These are phyloP conservation scores for Hyphopichia fennica DNA, from an alignment of 1,139 yeast species.

Conservation along the genomic window DNA sequence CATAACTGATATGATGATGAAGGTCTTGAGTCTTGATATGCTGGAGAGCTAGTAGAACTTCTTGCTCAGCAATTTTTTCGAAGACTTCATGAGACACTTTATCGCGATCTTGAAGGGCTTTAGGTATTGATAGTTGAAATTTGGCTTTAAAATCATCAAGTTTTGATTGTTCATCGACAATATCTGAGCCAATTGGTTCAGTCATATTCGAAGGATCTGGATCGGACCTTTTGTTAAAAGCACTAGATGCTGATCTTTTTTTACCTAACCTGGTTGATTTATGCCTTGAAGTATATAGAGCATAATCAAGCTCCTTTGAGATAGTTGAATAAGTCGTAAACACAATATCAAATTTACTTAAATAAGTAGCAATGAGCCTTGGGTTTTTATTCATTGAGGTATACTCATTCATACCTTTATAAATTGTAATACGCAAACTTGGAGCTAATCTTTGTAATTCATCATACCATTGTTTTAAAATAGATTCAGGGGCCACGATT, in stretches of 20 bases:
- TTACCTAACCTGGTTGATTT: slow-evolving; percentile 47
- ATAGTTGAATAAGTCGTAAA: slow-evolving; percentile 74
- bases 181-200: neutral
- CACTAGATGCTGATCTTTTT: slow-evolving; percentile 7
- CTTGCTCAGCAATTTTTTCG: slow-evolving; percentile 38
- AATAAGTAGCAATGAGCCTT: slow-evolving; percentile 43
- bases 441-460: slow-evolving; percentile 66
- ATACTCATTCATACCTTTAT: slow-evolving; percentile 58
- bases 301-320: slow-evolving; percentile 77
- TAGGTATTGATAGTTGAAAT: slow-evolving; percentile 27
- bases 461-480: slow-evolving; percentile 78
- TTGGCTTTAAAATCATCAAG: slow-evolving; percentile 25
- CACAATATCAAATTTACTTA: slow-evolving; percentile 70
- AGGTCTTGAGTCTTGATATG: slow-evolving; percentile 30
- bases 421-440: slow-evolving; percentile 56
- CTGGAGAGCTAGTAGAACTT: slow-evolving; percentile 30
- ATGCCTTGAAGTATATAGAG: slow-evolving; percentile 62
- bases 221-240: neutral
- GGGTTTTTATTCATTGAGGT: slow-evolving; percentile 45
- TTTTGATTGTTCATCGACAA: slow-evolving; percentile 11
- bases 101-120: neutral
- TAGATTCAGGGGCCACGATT: slow-evolving; percentile 82
- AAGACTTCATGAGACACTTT: slow-evolving; percentile 2
- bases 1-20: slow-evolving; percentile 46
- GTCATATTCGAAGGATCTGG: neutral